Percentiles rank a stretch among this genome's conserved stretches.
Conservation (phyloP, 176 grass and related monocot genomes). For the Ensete glaucum region DNA sequence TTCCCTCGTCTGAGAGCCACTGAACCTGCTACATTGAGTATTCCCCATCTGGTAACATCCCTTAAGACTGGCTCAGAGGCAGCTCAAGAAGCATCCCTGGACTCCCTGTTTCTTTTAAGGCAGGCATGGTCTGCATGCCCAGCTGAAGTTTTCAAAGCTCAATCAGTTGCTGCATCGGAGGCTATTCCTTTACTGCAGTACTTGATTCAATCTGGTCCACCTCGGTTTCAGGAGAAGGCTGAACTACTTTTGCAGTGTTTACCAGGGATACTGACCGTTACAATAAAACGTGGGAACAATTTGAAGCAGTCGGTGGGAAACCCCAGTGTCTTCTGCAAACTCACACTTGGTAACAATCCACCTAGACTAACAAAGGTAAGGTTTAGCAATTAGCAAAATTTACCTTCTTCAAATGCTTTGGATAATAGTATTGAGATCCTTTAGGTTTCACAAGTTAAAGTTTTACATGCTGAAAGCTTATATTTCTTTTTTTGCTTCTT, state of each 20-base stretch:
- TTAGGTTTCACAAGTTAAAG: too few species aligned
- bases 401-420: too few species aligned
- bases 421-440: too few species aligned
- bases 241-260: slow-evolving; percentile 95
- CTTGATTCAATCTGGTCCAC: slow-evolving; percentile 97
- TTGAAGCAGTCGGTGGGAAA: slow-evolving; percentile 94
- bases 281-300: slow-evolving; percentile 93
- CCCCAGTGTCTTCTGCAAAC: slow-evolving; percentile 92
- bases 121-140: slow-evolving; percentile 97
- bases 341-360: slow-evolving; percentile 94
- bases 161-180: slow-evolving; percentile 94
- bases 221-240: slow-evolving; percentile 95
- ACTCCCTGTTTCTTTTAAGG: slow-evolving; percentile 89
- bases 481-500: too few species aligned
- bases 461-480: too few species aligned
- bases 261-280: slow-evolving; percentile 92
- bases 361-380: slow-evolving; percentile 90
- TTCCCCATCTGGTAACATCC: slow-evolving; percentile 97
- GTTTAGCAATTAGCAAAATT: not conserved
- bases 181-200: slow-evolving; percentile 97
- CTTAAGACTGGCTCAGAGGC: slow-evolving; percentile 96
- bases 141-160: slow-evolving; percentile 95
- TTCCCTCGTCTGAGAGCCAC: slow-evolving; percentile 95
- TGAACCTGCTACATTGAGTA: slow-evolving; percentile 90
- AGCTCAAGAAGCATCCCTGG: slow-evolving; percentile 95